These are phyloP conservation scores for Albophoma yamanashiensis DNA, from an alignment of 2,329 filamentous ascomycete species.

Conservation along the genomic window DNA sequence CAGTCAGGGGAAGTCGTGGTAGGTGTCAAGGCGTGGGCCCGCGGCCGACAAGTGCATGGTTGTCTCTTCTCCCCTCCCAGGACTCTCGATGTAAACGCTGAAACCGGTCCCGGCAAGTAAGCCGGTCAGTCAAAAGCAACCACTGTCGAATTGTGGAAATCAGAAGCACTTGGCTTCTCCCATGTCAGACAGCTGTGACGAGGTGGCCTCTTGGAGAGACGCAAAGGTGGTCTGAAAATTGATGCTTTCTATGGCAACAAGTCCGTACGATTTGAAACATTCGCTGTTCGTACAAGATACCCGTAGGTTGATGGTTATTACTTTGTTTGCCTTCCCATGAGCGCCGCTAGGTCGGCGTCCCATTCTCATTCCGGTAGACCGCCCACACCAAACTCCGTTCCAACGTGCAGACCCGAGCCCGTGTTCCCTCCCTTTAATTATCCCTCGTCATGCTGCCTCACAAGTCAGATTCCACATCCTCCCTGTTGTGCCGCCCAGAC, in stretches of 20 bases:
- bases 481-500: background rate
- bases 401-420: background rate
- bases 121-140: background rate
- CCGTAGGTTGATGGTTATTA: too few species aligned
- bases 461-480: background rate
- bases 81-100: background rate
- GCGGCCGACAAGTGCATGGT: background rate
- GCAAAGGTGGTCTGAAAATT: too few species aligned
- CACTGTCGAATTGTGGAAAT: background rate
- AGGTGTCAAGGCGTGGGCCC: background rate
- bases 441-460: background rate
- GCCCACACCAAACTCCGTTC: background rate
- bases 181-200: background rate
- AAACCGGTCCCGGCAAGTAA: background rate
- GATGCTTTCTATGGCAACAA: background rate
- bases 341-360: background rate
- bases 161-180: background rate
- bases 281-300: background rate
- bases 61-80: background rate
- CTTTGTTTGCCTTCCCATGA: background rate
- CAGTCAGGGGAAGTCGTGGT: background rate
- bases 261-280: background rate
- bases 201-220: background rate
- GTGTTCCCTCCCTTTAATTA: background rate
- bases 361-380: background rate